Base-by-base conservation (phyloP, 371 early-diverging fungal genomes). In the Phascolomyces articulosus region DNA sequence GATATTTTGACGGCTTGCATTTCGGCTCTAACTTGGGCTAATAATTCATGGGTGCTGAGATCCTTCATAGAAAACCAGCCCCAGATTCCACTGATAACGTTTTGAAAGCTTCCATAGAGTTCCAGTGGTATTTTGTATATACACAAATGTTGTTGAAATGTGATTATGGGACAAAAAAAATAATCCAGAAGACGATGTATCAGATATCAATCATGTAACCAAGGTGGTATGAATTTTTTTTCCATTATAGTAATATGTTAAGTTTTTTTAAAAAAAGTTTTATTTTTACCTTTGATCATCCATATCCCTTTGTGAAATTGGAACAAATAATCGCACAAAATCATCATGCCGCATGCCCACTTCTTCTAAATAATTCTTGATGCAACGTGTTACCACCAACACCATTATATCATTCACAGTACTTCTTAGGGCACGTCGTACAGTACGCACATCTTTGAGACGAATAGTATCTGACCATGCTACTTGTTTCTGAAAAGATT, bases 401-500 rank as follows among this genome's bases (percentile, higher is more conserved):
- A 74, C 23, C 74, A 79, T 76, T 47, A 79, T 65, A 60, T 79
- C 79, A 15, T 76, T 79, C 51, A 76, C 53, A 2, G 74, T 72
- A 23, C 74, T 74, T 4, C 65, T 64, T 49, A 73, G 70, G 6
- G 70, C 74, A 41, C 69, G 44, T 23, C 69, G 69, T 16, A 79
- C 66, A 2, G 56, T 26, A 6, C 59, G 62, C 24, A 76, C 69
- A 54, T 76, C 74, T n/a, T 65, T 58, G n/a, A 76, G 56, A 21
- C 58, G 57, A 7, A 76, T 62, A 41, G 65, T 64, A 10, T 68
- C 66, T 21, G 79, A 74, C 79, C 79, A 79, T 7, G 74, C 70
- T 40, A 79, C 74, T 41, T 67, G 60, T 48, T 79, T 79, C 31
- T 63, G 55, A 40, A 31, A 40, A 11, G 67, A 66, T 29, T 79